Base-by-base conservation (phyloP, 1,284 basidiomycete genomes). In the Marasmius tenuissimus region DNA sequence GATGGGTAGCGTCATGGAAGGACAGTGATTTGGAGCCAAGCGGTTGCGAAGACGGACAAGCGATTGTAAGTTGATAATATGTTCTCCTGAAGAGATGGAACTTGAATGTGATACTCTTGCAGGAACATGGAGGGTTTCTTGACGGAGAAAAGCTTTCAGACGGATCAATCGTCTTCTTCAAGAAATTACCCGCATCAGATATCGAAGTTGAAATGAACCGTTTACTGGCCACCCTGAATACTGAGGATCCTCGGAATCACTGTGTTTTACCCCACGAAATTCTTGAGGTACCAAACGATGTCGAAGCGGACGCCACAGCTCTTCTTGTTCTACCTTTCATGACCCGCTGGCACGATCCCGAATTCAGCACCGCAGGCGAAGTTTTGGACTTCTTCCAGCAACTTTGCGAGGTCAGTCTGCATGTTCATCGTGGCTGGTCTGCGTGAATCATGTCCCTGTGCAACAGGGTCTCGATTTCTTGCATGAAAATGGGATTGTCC, bases 391-490 rank as follows among this genome's bases (percentile, higher is more conserved):
- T 54, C 8, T 54, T 54, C 16, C 27, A 37, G 37, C 52, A 54
- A 18, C 33, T 38, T 18, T 54, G 33, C 20, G 52, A 54, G 52
- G 60, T 61, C 35, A 8, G 40, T 56, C 10, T 10, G 4, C 12
- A 20, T 18, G 35, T n/a, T n/a, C 11, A 9, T n/a, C n/a, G n/a
- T 16, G 6, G 18, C 45, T 34, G n/a, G 6, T 22, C 14, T 27
- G 14, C n/a, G 10, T 45, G 34, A 16, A 3, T 34, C 51, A 20
- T 10, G 22, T 10, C 42, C n/a, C 35, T 22, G 12, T 4, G 14
- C 47, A 20, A 11, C 38, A 76, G 75, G 74, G 74, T 1, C 18
- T 76, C 0, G 53, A 63, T 16, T 75, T 72, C 52, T 68, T 77
- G 63, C 75, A 77, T 58, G 47, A 68, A 2, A 58, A 72, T 14